These are phyloP conservation scores for Hippophae rhamnoides DNA, from an alignment of 306 rosid species.

Conservation along the genomic window DNA sequence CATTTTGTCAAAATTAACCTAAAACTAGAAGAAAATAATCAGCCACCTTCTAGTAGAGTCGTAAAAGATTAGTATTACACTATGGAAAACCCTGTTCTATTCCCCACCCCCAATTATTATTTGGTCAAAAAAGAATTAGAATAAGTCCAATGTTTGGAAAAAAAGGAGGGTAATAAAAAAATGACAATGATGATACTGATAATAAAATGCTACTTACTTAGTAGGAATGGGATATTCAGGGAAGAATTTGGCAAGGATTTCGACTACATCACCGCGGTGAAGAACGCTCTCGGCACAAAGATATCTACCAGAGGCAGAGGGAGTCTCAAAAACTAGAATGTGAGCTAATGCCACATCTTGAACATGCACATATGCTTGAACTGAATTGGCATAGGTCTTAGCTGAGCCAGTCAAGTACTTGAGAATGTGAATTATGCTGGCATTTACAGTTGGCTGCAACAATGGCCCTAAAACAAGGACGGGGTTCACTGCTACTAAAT, in stretches of 20 bases:
- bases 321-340: conserved; percentile 52
- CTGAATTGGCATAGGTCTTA: conserved; percentile 68
- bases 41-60: too few species aligned
- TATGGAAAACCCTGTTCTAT: too few species aligned
- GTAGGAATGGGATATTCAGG: conserved; percentile 79
- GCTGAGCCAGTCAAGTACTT: conserved; percentile 72
- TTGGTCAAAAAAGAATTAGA: background rate
- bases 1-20: too few species aligned
- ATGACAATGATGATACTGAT: background rate
- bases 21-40: too few species aligned
- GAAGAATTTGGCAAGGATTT: conserved; percentile 54
- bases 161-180: background rate
- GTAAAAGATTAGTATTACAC: too few species aligned
- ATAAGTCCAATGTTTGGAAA: background rate
- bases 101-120: too few species aligned
- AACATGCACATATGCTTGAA: conserved; percentile 65
- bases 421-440: conserved; percentile 60
- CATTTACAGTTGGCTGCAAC: conserved; percentile 59
- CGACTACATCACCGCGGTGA: conserved; percentile 81
- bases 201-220: conserved; percentile 38
- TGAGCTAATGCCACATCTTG: conserved; percentile 78
- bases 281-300: conserved; percentile 60
- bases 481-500: conserved; percentile 70
- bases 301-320: conserved; percentile 68
- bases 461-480: conserved; percentile 73